Conservation (phyloP, 2,329 filamentous ascomycete genomes). For the Coniochaeta pulveracea region DNA sequence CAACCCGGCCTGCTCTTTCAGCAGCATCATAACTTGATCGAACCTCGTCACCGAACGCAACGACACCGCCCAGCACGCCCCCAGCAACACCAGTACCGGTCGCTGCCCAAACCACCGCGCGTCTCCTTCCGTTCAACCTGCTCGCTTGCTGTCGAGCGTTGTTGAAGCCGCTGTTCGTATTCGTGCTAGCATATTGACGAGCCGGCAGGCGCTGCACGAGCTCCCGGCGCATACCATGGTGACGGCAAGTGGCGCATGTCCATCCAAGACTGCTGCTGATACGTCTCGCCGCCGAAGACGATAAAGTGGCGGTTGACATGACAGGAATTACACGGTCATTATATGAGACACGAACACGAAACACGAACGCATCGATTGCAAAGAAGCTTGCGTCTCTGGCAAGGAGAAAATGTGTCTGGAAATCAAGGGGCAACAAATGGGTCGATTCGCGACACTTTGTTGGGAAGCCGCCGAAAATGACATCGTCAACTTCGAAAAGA, state of each 20-base stretch:
- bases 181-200: slow-evolving; percentile 11
- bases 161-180: slow-evolving; percentile 5
- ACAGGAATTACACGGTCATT: slow-evolving; percentile 1
- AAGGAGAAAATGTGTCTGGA: too few species aligned
- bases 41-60: slow-evolving; percentile 56
- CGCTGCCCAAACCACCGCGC: slow-evolving; percentile 34
- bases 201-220: slow-evolving; percentile 6
- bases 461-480: too few species aligned
- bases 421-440: too few species aligned
- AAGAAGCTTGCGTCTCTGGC: too few species aligned
- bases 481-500: too few species aligned
- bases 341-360: too few species aligned
- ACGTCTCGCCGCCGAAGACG: slow-evolving; percentile 6
- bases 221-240: slow-evolving; percentile 6
- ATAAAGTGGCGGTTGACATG: slow-evolving; percentile 1
- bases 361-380: too few species aligned
- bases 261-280: slow-evolving; percentile 11
- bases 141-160: too few species aligned
- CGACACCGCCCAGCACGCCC: slow-evolving; percentile 19
- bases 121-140: too few species aligned
- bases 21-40: slow-evolving; percentile 65
- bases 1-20: slow-evolving; percentile 70
- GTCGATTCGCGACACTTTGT: too few species aligned
- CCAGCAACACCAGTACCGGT: slow-evolving; percentile 36
- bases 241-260: slow-evolving; percentile 17